Base-by-base conservation (phyloP, 768 basidiomycete genomes). In the Chalciporus chontae region DNA sequence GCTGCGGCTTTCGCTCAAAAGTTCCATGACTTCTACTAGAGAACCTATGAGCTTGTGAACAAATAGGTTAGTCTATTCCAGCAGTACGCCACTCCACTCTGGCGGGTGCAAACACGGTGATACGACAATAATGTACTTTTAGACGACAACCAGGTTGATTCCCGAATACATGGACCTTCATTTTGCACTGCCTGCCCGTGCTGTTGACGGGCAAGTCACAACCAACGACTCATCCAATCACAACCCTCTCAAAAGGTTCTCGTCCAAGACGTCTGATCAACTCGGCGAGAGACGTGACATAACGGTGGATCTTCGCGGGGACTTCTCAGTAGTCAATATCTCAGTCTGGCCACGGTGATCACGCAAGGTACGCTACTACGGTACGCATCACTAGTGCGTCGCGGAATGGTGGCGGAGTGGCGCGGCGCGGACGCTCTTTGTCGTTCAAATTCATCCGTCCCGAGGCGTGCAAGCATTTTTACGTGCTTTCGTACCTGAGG, bases 381-480 rank as follows among this genome's bases (percentile, higher is more conserved):
- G 27, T 29, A 29, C 2, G 32, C 14, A 32, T 32, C 32, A 32
- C 11, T 3, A 17, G 31, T 17, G 18, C 34, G n/a, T n/a, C 51
- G n/a, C 26, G 47, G 45, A 47, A 47, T 26, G 14, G 3, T 2
- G 32, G 32, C 32, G 32, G 32, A 5, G 32, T 32, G 43, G 36
- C 40, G 19, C 39, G 18, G 36, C 32, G 27, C 10, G n/a, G n/a
- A n/a, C n/a, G 23, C 40, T 48, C 27, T 59, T 37, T 50, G 45
- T 19, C 32, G 18, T 31, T 31, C 46, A 32, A 44, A 26, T 42
- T 29, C 24, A 19, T 26, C 38, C 47, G n/a, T n/a, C n/a, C n/a
- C n/a, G n/a, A n/a, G n/a, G n/a, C n/a, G n/a, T n/a, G n/a, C n/a
- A n/a, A n/a, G n/a, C n/a, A n/a, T n/a, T n/a, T n/a, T n/a, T n/a